phyloP scores from a whole-genome alignment of 139 green algal species.

The Deuterostichococcus epilithicus region DNA sequence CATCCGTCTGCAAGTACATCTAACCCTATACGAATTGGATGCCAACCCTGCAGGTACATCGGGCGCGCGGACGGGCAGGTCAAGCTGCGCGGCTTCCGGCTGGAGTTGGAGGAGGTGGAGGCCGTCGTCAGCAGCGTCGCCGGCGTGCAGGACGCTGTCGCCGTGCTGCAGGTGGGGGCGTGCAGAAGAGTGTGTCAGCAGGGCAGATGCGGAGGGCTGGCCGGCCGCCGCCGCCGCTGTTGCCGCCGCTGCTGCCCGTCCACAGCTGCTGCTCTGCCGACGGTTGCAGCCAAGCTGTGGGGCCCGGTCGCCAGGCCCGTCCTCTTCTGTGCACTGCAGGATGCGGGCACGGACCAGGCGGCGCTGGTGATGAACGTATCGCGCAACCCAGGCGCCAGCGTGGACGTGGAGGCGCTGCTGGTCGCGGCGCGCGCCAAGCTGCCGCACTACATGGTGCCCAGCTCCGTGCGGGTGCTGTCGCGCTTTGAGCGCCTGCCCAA shows the following conservation, averaged over 20 bases:
- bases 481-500: neutral
- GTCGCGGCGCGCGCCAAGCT: neutral
- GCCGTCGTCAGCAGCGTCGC: too few relatives aligned
- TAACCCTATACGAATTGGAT: too few relatives aligned
- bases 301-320: too few relatives aligned
- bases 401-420: neutral
- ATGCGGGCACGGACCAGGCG: neutral
- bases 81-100: slow-evolving; percentile 45
- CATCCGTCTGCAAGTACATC: too few relatives aligned
- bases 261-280: too few relatives aligned
- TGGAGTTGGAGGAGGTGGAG: slow-evolving; percentile 50
- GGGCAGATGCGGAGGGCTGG: too few relatives aligned
- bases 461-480: neutral
- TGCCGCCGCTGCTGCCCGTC: too few relatives aligned
- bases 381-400: neutral
- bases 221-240: too few relatives aligned
- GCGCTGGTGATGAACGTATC: neutral
- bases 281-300: too few relatives aligned
- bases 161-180: neutral
- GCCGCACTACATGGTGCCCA: neutral
- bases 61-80: slow-evolving; percentile 20
- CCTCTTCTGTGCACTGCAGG: neutral
- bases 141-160: slow-evolving; percentile 1
- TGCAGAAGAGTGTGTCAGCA: too few relatives aligned
- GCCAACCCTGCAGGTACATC: neutral